These are phyloP conservation scores for Phytophthora uliginosa DNA, from an alignment of 352 stramenopile genomes.

Conservation along the genomic window DNA sequence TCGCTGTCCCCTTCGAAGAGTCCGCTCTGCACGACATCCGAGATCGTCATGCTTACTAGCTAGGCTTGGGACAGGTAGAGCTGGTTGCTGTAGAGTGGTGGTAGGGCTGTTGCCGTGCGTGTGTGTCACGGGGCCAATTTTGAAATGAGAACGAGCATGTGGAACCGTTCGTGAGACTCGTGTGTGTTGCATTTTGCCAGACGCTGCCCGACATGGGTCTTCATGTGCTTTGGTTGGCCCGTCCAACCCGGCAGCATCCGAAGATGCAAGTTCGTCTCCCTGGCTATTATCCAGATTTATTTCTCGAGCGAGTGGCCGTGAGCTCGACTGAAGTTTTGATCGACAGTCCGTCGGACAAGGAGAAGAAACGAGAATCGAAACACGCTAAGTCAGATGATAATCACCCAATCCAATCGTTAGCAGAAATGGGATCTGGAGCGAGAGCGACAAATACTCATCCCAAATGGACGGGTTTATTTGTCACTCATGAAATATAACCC, in stretches of 20 bases:
- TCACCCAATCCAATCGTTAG: constrained; percentile 8
- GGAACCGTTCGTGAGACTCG: neutral
- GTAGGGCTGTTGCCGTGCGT: constrained; percentile 10
- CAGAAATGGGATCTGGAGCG: neutral
- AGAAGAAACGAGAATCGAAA: neutral
- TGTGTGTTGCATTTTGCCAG: constrained; percentile 30
- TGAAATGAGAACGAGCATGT: constrained; percentile 17
- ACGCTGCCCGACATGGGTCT: constrained; percentile 10
- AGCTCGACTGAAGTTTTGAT: constrained; percentile 31
- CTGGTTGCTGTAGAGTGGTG: neutral
- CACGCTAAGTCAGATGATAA: constrained; percentile 12
- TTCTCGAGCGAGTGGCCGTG: constrained; percentile 22
- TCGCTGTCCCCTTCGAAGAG: constrained; percentile 31
- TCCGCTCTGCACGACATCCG: constrained; percentile 26
- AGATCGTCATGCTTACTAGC: constrained; percentile 28
- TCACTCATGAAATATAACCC: neutral
- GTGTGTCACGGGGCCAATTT: constrained; percentile 21
- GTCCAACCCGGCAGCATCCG: constrained; percentile 25
- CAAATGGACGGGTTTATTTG: neutral
- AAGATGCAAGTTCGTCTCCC: constrained; percentile 18
- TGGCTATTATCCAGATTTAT: constrained; percentile 44
- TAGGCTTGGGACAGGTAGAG: neutral
- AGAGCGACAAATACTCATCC: neutral
- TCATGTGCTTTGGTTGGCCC: constrained; percentile 1
- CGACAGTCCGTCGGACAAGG: constrained; percentile 18